Evolutionary conservation across 2,329 filamentous ascomycete genomes (phyloP), one percentile per base, ranked within the genome.

Genomic region (Verticillium klebahnii): DNA sequence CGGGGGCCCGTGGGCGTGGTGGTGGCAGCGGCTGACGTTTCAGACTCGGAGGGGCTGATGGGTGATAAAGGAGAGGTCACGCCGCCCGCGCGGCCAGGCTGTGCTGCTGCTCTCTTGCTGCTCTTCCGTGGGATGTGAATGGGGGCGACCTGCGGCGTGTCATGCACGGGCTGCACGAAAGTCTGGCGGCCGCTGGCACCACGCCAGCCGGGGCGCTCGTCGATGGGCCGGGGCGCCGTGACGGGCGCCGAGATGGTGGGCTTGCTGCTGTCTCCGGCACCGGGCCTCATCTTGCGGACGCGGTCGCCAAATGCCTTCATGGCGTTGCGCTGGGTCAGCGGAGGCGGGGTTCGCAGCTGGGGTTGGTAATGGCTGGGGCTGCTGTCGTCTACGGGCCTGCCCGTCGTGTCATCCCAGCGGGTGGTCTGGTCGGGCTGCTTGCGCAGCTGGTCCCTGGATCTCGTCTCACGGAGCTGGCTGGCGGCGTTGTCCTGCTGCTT

Each of bases 111-210:
- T 23, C 78, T 76, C 68, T 78, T 84, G 69, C 74, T 79, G 68
- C 74, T 81, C 71, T 79, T 85, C 52, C 77, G 77, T 17, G 83
- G 81, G 61, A 89, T 77, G 63, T 76, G 82, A 52, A 89, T 74
- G n/a, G 86, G 84, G 62, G 82, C 75, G 15, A 82, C 82, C 62
- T 79, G 76, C 52, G 77, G 77, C 39, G 85, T 84, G 70, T 91
- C 88, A 69, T 79, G 82, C 40, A 91, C 82, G 3, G 89, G 87
- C 55, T 82, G 81, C 37, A 90, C 82, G 61, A 91, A 80, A 39
- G 84, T 79, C 52, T 82, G 82, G 66, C 90, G 85, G 32, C 90
- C 90, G 71, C 87, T 92, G 40, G 87, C 86, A 19, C 90, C 90
- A 68, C 87, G 88, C 90, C 90, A 93, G 62, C 87, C 81, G 5